Base-by-base conservation (phyloP, 768 basidiomycete species). In the Lentinula lateritia region DNA sequence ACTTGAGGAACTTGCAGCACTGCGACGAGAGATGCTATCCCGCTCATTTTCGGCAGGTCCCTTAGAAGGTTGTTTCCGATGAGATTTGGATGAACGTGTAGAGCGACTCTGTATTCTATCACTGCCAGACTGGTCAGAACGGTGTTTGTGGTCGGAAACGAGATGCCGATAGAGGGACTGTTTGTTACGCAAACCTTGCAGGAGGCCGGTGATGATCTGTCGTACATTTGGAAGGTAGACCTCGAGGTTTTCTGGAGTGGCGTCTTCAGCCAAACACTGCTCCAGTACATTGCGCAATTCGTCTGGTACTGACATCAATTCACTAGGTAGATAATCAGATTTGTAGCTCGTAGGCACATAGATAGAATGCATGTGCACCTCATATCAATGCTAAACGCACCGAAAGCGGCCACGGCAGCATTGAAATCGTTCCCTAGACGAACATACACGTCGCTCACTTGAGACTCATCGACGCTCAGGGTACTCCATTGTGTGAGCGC, bases 401-500 rank as follows among this genome's bases (percentile, higher is more conserved):
- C 82, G 71, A 99, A 99, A 1, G 95, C 93, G 58, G 89, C 84
- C 42, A 95, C 92, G 9, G 95, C 95, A 15, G 86, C 84, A 70
- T 98, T 98, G 79, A 99, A 98, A 71, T 97, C 95, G 74, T 98
- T 98, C 23, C 97, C 97, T 23, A 99, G 80, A 59, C 87, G 85
- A 58, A 99, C 97, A 74, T 99, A 99, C 58, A 97, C 92, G 73
- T 98, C 93, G 80, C 95, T 97, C 70, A 99, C 94, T 66, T 91
- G 80, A 46, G 73, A 76, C 70, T 96, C 94, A 61, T 85, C 79
- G 67, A 90, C 81, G 67, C 85, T 80, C 63, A 83, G 74, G 62
- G 79, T 79, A 72, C 90, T 92, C 94, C 94, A 97, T 76, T 83
- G 76, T 6, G 91, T 93, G 60, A 97, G 80, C 1, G 90, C 82